Evolutionary conservation across 2,329 filamentous ascomycete genomes (phyloP).

Genomic region (Fusarium globosum): DNA sequence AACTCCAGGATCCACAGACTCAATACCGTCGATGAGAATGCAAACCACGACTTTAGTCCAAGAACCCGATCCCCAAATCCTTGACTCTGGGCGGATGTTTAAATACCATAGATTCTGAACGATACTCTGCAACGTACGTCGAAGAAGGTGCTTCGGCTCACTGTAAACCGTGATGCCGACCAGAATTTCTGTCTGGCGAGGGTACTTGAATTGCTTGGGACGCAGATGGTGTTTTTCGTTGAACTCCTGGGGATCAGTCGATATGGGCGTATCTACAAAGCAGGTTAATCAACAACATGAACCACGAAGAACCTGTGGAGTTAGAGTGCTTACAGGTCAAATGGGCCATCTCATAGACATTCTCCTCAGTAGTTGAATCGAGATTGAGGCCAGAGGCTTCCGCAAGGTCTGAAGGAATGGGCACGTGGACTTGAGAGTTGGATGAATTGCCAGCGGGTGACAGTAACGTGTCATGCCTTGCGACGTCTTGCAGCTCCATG

Average conservation of each 20-base stretch:
- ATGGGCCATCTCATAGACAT: not conserved
- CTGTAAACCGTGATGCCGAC: constrained; percentile 99
- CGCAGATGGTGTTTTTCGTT: not conserved
- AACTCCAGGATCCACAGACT: constrained; percentile 93
- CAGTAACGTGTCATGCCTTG: rapidly evolving
- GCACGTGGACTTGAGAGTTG: not conserved
- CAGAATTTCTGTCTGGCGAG: constrained; percentile 77
- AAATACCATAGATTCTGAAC: constrained; percentile 99
- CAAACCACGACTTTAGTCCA: constrained; percentile 99
- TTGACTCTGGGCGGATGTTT: constrained; percentile 95
- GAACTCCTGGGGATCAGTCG: not conserved
- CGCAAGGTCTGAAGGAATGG: not conserved
- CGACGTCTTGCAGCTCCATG: not conserved
- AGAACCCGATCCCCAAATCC: constrained; percentile 98
- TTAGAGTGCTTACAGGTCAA: not conserved
- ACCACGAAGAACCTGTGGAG: too few relatives aligned
- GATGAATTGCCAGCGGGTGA: rapidly evolving
- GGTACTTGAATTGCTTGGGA: rapidly evolving
- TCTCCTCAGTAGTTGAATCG: rapidly evolving
- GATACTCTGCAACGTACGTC: constrained; percentile 91
- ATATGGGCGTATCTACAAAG: not conserved
- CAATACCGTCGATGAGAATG: constrained; percentile 95
- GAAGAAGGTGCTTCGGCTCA: constrained; percentile 95
- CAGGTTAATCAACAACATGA: too few relatives aligned
- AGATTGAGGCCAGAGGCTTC: rapidly evolving